Conservation (phyloP, 2,329 filamentous ascomycete genomes). For the Monosporascus sp. region DNA sequence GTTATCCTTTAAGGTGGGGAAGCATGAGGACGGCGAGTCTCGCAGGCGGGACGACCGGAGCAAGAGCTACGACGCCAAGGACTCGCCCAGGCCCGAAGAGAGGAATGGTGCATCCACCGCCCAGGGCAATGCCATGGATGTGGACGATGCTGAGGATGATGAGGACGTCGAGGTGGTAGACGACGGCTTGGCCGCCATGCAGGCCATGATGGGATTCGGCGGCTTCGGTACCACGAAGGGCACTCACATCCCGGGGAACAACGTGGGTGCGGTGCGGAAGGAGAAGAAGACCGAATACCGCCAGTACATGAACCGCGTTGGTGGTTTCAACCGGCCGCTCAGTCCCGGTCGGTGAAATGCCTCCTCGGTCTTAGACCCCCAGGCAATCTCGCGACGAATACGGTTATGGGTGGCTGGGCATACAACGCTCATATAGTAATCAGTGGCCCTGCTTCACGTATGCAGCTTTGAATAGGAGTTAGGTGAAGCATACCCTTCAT, state of each 20-base stretch:
- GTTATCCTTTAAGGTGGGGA: slow-evolving; percentile 33
- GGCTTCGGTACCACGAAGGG: slow-evolving; percentile 83
- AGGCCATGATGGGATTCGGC: slow-evolving; percentile 84
- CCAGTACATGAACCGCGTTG: slow-evolving; percentile 90
- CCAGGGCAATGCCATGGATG: slow-evolving; percentile 23
- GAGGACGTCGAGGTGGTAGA: slow-evolving; percentile 54
- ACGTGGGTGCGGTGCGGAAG: slow-evolving; percentile 75
- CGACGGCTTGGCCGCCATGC: slow-evolving; percentile 68
- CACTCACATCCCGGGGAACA: slow-evolving; percentile 83
- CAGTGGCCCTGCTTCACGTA: too few species aligned
- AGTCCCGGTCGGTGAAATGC: slow-evolving; percentile 42
- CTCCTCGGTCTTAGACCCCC: background rate
- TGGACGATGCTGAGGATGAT: slow-evolving; percentile 37
- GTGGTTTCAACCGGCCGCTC: slow-evolving; percentile 76
- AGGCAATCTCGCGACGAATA: background rate
- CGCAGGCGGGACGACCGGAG: slow-evolving; percentile 10
- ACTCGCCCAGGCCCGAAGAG: slow-evolving; percentile 4
- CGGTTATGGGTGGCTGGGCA: background rate
- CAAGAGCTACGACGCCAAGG: slow-evolving; percentile 14
- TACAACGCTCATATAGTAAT: background rate
- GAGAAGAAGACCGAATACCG: slow-evolving; percentile 93
- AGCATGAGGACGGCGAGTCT: slow-evolving; percentile 21
- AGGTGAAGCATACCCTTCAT: background rate
- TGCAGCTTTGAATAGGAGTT: background rate
- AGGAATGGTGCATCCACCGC: slow-evolving; percentile 6